A percentile compares a stretch with the other conserved stretches of the same genome.
These are phyloP conservation scores for Fusarium irregulare DNA, from an alignment of 2,329 filamentous ascomycete genomes.

Conservation along the genomic window DNA sequence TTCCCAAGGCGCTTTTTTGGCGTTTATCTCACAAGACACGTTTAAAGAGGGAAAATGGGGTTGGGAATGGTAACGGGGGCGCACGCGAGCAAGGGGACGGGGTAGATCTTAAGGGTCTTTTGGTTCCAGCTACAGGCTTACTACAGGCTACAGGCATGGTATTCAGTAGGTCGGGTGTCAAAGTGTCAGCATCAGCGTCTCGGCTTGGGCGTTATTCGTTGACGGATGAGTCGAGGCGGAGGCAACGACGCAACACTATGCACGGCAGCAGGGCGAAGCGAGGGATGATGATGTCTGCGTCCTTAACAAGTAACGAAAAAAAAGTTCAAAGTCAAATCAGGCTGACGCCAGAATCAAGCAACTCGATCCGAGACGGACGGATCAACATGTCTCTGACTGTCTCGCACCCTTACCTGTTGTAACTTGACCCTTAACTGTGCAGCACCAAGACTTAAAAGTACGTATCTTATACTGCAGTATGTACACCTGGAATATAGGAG, in stretches of 20 bases:
- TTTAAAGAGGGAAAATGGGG: slow-evolving; percentile 18
- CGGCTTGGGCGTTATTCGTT: slow-evolving; percentile 29
- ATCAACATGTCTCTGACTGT: slow-evolving; percentile 18
- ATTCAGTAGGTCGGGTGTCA: slow-evolving; percentile 4
- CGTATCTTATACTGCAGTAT: not conserved
- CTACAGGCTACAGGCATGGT: slow-evolving; percentile 18
- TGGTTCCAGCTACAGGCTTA: slow-evolving; percentile 26
- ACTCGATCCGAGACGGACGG: slow-evolving; percentile 25
- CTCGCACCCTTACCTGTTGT: slow-evolving; percentile 31
- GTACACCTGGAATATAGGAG: not conserved
- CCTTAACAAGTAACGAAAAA: slow-evolving; percentile 25
- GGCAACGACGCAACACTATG: slow-evolving; percentile 33
- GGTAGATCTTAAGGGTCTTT: slow-evolving; percentile 36
- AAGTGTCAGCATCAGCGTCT: slow-evolving; percentile 30
- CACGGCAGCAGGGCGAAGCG: slow-evolving; percentile 33
- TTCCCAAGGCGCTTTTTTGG: slow-evolving; percentile 32
- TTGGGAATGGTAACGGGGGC: slow-evolving; percentile 40
- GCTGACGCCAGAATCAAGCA: slow-evolving; percentile 35
- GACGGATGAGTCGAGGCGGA: slow-evolving; percentile 23
- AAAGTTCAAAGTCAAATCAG: not conserved
- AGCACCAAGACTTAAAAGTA: slow-evolving; percentile 18
- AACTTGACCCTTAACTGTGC: slow-evolving; percentile 30
- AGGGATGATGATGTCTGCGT: slow-evolving; percentile 36
- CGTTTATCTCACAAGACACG: slow-evolving; percentile 39
- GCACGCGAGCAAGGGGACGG: slow-evolving; percentile 22